phyloP scores from a whole-genome alignment of 2,329 filamentous ascomycete genomes.

The Venturia asperata region DNA sequence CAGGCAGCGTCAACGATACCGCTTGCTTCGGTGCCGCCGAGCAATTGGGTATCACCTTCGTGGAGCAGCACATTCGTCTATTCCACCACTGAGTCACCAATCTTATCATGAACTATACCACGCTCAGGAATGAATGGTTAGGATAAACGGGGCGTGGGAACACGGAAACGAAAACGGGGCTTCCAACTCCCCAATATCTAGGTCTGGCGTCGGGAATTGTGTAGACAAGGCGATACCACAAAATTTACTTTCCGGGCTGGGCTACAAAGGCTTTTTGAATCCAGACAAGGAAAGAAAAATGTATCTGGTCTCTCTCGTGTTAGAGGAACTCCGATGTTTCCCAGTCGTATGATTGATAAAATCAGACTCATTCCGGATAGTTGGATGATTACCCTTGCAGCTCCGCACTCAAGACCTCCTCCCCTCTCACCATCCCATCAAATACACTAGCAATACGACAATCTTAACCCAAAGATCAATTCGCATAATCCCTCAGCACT shows the following conservation, averaged over 20 bases:
- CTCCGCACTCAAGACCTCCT: too few relatives aligned
- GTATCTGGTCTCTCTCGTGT: too few relatives aligned
- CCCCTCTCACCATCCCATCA: too few relatives aligned
- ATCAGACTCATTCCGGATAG: too few relatives aligned
- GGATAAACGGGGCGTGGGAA: not conserved
- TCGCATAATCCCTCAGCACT: too few relatives aligned
- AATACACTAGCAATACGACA: too few relatives aligned
- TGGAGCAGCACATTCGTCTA: conserved; percentile 86
- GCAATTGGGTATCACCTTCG: conserved; percentile 85
- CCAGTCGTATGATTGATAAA: too few relatives aligned
- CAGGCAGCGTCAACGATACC: conserved; percentile 58
- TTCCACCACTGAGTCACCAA: conserved; percentile 72
- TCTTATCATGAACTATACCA: not conserved
- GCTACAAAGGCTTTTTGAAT: too few relatives aligned
- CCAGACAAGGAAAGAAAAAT: too few relatives aligned
- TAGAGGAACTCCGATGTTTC: too few relatives aligned
- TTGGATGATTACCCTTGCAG: too few relatives aligned
- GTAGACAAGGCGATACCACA: not conserved
- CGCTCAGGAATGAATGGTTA: not conserved
- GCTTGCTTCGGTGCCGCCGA: conserved; percentile 83
- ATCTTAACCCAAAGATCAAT: too few relatives aligned
- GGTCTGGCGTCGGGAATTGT: not conserved
- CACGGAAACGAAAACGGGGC: not conserved
- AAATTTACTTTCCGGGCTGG: not conserved
- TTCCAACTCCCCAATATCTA: not conserved